phyloP scores from a whole-genome alignment of 2,329 filamentous ascomycete genomes.

The Beauveria varroae region DNA sequence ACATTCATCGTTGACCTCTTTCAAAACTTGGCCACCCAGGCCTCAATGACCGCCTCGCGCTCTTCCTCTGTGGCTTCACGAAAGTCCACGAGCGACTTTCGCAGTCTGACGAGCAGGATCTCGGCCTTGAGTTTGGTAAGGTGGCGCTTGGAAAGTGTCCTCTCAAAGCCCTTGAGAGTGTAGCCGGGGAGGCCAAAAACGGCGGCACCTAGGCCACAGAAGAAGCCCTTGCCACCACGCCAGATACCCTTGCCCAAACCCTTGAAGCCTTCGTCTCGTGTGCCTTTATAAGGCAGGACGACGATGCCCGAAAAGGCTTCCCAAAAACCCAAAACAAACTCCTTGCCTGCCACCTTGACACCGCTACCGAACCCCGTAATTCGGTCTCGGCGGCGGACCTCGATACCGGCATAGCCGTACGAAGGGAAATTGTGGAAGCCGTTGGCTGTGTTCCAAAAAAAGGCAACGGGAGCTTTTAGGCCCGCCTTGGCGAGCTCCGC shows the following conservation, averaged over 20 bases:
- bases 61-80: slow-evolving; percentile 16
- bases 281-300: slow-evolving; percentile 55
- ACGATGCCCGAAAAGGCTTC: slow-evolving; percentile 62
- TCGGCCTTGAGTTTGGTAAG: slow-evolving; percentile 26
- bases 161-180: slow-evolving; percentile 45
- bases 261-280: slow-evolving; percentile 51
- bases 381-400: slow-evolving; percentile 55
- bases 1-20: too few relatives aligned
- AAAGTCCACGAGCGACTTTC: slow-evolving; percentile 24
- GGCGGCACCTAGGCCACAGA: slow-evolving; percentile 34
- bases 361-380: slow-evolving; percentile 57
- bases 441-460: slow-evolving; percentile 60
- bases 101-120: slow-evolving; percentile 24
- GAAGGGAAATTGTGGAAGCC: slow-evolving; percentile 69
- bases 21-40: slow-evolving; percentile 17
- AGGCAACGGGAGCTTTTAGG: slow-evolving; percentile 58
- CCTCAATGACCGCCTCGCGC: slow-evolving; percentile 18
- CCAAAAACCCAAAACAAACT: slow-evolving; percentile 56
- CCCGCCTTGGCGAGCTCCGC: slow-evolving; percentile 53
- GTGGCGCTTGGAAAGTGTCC: slow-evolving; percentile 32
- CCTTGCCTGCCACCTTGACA: slow-evolving; percentile 57
- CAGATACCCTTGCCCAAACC: slow-evolving; percentile 55
- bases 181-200: slow-evolving; percentile 28
- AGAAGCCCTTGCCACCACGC: slow-evolving; percentile 36
- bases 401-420: slow-evolving; percentile 55